Evolutionary conservation across 306 rosid species (phyloP).

Genomic region (Cicer chorassanicum): DNA sequence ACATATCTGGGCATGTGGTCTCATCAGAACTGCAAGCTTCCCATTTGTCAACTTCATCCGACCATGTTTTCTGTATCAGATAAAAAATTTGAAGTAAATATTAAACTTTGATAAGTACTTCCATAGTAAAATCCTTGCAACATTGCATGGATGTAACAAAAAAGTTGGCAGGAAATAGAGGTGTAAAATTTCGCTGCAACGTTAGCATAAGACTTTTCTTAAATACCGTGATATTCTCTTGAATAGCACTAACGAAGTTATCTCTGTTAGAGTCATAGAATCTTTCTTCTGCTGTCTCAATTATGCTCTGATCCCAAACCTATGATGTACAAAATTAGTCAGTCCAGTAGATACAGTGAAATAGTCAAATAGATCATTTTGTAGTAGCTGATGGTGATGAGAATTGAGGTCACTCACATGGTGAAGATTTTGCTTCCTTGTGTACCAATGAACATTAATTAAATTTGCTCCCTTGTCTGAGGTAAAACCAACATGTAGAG

Average conservation of each 20-base stretch:
- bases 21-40: constrained; percentile 61
- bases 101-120: neutral
- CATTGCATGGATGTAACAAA: neutral
- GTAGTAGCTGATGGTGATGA: constrained; percentile 24
- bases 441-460: constrained; percentile 79
- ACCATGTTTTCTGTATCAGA: constrained; percentile 67
- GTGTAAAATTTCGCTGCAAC: neutral
- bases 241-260: constrained; percentile 55
- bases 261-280: constrained; percentile 54
- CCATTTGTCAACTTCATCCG: constrained; percentile 64
- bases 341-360: neutral
- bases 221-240: constrained; percentile 67
- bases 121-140: neutral
- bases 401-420: constrained; percentile 67
- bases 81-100: neutral
- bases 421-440: constrained; percentile 80
- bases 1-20: constrained; percentile 69
- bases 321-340: constrained; percentile 36
- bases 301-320: constrained; percentile 82
- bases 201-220: too few species aligned
- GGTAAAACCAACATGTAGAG: constrained; percentile 91
- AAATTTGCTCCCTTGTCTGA: constrained; percentile 81
- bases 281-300: constrained; percentile 74
- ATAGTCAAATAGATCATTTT: neutral
- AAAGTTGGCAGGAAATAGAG: neutral